Conservation (phyloP, 2,329 filamentous ascomycete genomes). For the Fusarium setosum region DNA sequence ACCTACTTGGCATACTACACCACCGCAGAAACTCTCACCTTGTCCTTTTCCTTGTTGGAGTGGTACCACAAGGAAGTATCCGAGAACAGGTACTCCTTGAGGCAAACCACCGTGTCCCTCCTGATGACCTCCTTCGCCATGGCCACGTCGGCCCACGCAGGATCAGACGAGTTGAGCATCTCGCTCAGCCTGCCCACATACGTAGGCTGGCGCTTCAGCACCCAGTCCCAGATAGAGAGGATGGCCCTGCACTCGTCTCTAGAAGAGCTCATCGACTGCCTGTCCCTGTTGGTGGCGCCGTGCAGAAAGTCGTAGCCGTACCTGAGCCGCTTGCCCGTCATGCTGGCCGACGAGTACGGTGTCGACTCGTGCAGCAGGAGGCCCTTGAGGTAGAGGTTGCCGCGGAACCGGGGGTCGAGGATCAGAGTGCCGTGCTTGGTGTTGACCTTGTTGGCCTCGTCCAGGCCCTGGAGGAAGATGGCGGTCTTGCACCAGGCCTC, state of each 20-base stretch:
- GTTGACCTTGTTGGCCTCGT: neutral
- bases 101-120: neutral
- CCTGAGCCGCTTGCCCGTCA: conserved; percentile 12
- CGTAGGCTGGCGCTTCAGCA: neutral
- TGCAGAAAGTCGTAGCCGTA: conserved; percentile 25
- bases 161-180: conserved; percentile 14
- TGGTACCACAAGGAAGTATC: conserved; percentile 25
- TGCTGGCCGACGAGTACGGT: neutral
- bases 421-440: conserved; percentile 13
- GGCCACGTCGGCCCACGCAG: conserved; percentile 16
- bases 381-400: conserved; percentile 17
- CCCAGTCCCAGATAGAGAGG: conserved; percentile 24
- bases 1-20: neutral
- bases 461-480: conserved; percentile 13
- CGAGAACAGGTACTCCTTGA: conserved; percentile 6
- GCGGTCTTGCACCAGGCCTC: conserved; percentile 9
- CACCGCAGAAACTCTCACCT: neutral
- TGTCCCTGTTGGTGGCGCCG: conserved; percentile 1
- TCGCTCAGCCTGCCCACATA: conserved; percentile 4
- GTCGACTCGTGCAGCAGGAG: conserved; percentile 5
- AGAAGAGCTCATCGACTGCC: neutral
- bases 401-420: neutral
- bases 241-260: conserved; percentile 14
- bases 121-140: neutral
- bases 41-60: conserved; percentile 4